Base-by-base conservation (phyloP, 164 flowering plant species). In the Vitis amurensis region DNA sequence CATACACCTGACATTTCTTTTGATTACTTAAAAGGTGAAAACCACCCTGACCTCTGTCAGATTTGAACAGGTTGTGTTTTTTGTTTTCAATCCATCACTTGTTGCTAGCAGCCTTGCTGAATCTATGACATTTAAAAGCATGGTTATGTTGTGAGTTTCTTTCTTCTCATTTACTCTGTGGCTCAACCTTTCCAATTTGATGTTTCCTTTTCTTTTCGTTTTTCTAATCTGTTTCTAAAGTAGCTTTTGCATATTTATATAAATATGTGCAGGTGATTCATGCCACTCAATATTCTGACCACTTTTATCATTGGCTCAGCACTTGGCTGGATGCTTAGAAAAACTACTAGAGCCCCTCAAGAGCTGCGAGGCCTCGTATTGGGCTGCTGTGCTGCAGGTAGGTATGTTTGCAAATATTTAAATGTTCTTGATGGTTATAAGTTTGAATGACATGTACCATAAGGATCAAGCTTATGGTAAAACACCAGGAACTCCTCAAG, bases 381-480 rank as follows among this genome's bases (percentile, higher is more conserved):
- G 67, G 94, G 94, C 30, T 87, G 90, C 73, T 86, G 91, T 78
- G 85, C 97, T 71, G 94, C 92, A 66, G 98, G 98, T 31, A 31
- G 44, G 44, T 31, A 31, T 31, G 44, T 31, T 31, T 31, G 7
- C 5, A 31, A 6, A 31, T 31, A 8, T 31, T 31, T 31, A 4
- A 3, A 27, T 12, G 37, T 30, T 55, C 23, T 57, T 63, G 6
- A 31, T 31, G 44, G 7, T 31, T 0, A 31, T 4, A 31, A 31
- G 5, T 31, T 31, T 31, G 44, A 31, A 6, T 31, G 44, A 31
- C 44, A 31, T 6, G 44, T 31, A 31, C 6, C 5, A 31, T 6
- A 31, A 31, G 3, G 5, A 31, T 31, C 27, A 23, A 23, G 27
- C 27, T 23, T 23, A 23, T 23, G 27, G 27, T 23, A 23, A 23